Conservation (phyloP, 192 early-diverging fungal species). For the Phlyctochytrium arcticum region DNA sequence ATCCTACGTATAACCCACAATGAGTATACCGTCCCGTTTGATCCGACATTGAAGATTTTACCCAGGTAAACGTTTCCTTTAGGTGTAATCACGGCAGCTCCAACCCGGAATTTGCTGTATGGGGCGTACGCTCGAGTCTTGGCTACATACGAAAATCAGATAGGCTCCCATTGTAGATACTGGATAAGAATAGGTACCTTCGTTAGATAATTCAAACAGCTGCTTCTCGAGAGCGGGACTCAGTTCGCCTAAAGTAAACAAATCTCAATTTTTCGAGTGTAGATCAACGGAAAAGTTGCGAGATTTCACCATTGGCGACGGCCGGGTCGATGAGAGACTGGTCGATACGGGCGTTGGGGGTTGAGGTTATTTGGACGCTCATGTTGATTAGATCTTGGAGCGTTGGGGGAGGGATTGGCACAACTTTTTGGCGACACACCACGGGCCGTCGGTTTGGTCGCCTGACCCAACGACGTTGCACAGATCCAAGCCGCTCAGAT, state of each 20-base stretch:
- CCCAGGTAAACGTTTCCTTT: conserved; percentile 52
- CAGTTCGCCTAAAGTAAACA: background rate
- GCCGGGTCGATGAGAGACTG: too few relatives aligned
- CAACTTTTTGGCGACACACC: too few relatives aligned
- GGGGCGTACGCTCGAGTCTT: conserved; percentile 78
- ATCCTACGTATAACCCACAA: too few relatives aligned
- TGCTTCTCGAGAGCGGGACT: background rate
- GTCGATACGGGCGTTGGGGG: background rate
- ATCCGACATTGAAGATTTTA: background rate
- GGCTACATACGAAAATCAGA: conserved; percentile 34
- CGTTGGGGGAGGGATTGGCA: too few relatives aligned
- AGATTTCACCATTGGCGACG: too few relatives aligned
- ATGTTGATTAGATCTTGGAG: too few relatives aligned
- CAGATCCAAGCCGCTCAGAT: too few relatives aligned
- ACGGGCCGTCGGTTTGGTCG: too few relatives aligned
- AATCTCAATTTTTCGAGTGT: too few relatives aligned
- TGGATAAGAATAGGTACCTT: background rate
- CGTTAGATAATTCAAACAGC: conserved; percentile 5
- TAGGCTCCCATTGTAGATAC: background rate
- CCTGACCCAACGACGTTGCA: too few relatives aligned
- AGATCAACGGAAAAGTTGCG: too few relatives aligned
- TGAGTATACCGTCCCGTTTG: too few relatives aligned
- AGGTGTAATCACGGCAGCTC: conserved; percentile 71
- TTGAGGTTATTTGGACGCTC: background rate
- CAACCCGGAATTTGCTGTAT: conserved; percentile 90